Percentiles rank a stretch among this genome's conserved stretches.
Evolutionary conservation across 2,329 filamentous ascomycete species (phyloP).

Genomic region (Trichoderma endophyticum): DNA sequence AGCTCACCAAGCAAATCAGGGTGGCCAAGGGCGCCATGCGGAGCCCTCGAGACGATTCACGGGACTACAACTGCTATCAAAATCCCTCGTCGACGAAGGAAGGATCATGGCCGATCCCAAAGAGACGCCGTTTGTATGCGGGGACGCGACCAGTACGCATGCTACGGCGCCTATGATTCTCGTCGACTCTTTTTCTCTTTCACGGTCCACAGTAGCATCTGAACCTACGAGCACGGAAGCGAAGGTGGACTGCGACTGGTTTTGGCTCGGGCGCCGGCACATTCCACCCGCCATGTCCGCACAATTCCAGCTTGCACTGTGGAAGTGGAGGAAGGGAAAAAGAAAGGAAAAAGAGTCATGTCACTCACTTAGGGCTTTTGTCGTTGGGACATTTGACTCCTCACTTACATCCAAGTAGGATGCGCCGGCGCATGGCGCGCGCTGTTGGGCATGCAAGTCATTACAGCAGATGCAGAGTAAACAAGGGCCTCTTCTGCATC

Average conservation of each 20-base stretch:
- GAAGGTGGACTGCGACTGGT: constrained; percentile 1
- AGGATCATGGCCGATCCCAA: not conserved
- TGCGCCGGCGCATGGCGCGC: constrained; percentile 15
- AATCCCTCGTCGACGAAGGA: constrained; percentile 16
- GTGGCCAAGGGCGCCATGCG: constrained; percentile 1
- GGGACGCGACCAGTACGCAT: not conserved
- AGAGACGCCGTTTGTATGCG: constrained; percentile 5
- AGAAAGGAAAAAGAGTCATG: not conserved
- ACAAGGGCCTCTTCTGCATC: constrained; percentile 15
- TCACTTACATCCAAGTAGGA: constrained; percentile 6
- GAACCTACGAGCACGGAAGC: not conserved
- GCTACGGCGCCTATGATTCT: constrained; percentile 1
- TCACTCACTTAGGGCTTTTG: not conserved
- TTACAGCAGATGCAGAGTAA: constrained; percentile 16
- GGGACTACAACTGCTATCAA: not conserved
- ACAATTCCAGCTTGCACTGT: constrained; percentile 15
- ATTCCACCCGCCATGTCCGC: constrained; percentile 15
- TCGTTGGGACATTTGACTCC: not conserved
- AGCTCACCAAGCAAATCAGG: constrained; percentile 1
- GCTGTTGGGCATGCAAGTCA: constrained; percentile 18
- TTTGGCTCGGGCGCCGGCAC: constrained; percentile 16
- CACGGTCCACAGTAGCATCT: constrained; percentile 8
- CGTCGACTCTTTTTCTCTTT: not conserved
- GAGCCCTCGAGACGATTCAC: constrained; percentile 4
- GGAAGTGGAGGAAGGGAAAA: constrained; percentile 3